A percentile compares a stretch with the other conserved stretches of the same genome.
Conservation (phyloP, 768 basidiomycete species). For the Calvatia gigantea region DNA sequence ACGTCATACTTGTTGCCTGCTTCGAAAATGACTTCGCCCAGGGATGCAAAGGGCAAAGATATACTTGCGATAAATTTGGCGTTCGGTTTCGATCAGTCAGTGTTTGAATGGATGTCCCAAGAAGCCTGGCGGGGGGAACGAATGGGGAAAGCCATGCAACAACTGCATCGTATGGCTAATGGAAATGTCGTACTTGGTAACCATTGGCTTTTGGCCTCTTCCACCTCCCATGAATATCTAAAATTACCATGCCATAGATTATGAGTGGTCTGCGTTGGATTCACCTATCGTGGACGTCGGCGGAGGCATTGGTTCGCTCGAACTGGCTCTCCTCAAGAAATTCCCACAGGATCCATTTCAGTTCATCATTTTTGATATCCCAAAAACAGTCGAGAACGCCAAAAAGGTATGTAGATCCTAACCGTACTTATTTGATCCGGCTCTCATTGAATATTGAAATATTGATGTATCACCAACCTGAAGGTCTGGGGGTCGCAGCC, state of each 20-base stretch:
- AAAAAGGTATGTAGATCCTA: not conserved
- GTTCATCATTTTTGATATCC: slow-evolving; percentile 3
- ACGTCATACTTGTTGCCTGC: slow-evolving; percentile 2
- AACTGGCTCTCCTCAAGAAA: not conserved
- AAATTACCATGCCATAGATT: not conserved
- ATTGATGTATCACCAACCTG: not conserved
- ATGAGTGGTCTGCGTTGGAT: not conserved
- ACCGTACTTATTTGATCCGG: not conserved
- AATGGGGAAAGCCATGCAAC: slow-evolving; percentile 6
- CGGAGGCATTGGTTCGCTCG: slow-evolving; percentile 5
- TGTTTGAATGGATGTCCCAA: slow-evolving; percentile 8
- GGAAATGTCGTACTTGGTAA: not conserved
- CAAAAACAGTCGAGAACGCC: not conserved
- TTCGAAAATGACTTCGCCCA: not conserved
- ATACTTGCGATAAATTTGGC: not conserved
- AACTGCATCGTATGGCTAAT: slow-evolving; percentile 5
- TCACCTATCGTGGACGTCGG: slow-evolving; percentile 3
- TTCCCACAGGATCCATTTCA: not conserved
- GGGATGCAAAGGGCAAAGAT: not conserved
- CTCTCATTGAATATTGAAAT: not conserved
- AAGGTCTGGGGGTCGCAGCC: not conserved
- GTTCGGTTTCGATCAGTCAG: not conserved
- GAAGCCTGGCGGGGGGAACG: slow-evolving; percentile 6
- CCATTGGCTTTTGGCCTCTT: not conserved
- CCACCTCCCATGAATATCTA: not conserved